Evolutionary conservation across 78 protist species (phyloP).

Genomic region (Polysphondylium violaceum): DNA sequence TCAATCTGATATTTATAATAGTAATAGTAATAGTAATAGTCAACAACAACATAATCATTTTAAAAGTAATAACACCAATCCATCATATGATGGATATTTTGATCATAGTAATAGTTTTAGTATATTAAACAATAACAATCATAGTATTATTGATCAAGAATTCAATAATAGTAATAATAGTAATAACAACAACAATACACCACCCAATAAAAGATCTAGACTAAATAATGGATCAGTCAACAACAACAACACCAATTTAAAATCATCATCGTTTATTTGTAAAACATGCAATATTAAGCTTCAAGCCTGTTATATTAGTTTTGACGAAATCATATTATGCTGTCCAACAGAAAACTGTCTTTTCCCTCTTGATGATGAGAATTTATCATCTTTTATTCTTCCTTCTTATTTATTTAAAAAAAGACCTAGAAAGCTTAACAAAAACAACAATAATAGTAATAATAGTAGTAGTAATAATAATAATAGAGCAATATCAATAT

Average conservation of each 20-base stretch:
- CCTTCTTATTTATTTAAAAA: neutral
- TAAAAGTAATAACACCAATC: no score
- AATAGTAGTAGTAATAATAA: no score
- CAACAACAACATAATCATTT: no score
- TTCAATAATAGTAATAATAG: neutral
- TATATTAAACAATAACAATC: neutral
- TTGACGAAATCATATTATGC: neutral
- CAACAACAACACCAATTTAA: neutral
- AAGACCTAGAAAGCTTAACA: neutral
- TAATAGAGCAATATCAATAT: neutral
- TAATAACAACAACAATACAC: neutral
- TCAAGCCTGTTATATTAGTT: conserved; percentile 2
- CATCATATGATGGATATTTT: no score
- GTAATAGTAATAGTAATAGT: no score
- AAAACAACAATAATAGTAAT: conserved; percentile 10
- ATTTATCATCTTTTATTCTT: neutral
- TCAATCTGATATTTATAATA: no score
- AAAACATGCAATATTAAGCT: conserved; percentile 9
- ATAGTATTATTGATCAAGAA: neutral
- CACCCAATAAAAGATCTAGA: neutral
- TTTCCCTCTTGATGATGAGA: neutral
- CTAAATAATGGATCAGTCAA: neutral
- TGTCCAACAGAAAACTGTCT: conserved; percentile 7
- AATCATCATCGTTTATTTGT: neutral
- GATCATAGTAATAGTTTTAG: no score